phyloP scores from a whole-genome alignment of 2,329 filamentous ascomycete species.

The Penicillium sp. region DNA sequence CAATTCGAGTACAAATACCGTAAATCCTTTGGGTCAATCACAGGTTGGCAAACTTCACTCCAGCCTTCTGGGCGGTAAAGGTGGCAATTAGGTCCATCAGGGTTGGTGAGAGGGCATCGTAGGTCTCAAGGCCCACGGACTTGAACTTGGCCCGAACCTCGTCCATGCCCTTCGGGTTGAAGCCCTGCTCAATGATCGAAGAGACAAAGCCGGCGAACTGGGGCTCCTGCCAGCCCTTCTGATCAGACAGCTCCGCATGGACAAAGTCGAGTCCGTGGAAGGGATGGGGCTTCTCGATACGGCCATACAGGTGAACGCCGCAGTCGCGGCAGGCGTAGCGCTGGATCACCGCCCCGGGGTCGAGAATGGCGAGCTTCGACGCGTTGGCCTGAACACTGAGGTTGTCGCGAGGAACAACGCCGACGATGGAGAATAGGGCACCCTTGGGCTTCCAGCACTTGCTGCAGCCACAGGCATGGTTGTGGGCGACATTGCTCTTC shows the following conservation, averaged over 20 bases:
- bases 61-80: conserved; percentile 55
- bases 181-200: conserved; percentile 69
- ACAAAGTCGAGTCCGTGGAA: conserved; percentile 73
- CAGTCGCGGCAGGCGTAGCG: conserved; percentile 64
- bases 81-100: conserved; percentile 66
- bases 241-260: conserved; percentile 62
- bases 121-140: conserved; percentile 60
- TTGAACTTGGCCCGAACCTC: conserved; percentile 58
- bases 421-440: conserved; percentile 66
- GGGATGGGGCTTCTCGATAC: conserved; percentile 65
- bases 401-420: conserved; percentile 59
- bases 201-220: conserved; percentile 71
- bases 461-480: conserved; percentile 71
- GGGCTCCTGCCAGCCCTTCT: conserved; percentile 70
- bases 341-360: conserved; percentile 60
- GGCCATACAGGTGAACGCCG: conserved; percentile 64
- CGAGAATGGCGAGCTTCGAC: conserved; percentile 60
- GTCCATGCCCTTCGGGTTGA: conserved; percentile 57
- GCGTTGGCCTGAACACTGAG: conserved; percentile 60
- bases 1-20: neutral
- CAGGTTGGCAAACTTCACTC: conserved; percentile 32
- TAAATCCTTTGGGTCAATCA: conserved; percentile 7
- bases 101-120: conserved; percentile 62
- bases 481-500: conserved; percentile 62
- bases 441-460: conserved; percentile 71